phyloP scores from a whole-genome alignment of 495 filamentous ascomycete genomes.

The Endocarpon pusillum region DNA sequence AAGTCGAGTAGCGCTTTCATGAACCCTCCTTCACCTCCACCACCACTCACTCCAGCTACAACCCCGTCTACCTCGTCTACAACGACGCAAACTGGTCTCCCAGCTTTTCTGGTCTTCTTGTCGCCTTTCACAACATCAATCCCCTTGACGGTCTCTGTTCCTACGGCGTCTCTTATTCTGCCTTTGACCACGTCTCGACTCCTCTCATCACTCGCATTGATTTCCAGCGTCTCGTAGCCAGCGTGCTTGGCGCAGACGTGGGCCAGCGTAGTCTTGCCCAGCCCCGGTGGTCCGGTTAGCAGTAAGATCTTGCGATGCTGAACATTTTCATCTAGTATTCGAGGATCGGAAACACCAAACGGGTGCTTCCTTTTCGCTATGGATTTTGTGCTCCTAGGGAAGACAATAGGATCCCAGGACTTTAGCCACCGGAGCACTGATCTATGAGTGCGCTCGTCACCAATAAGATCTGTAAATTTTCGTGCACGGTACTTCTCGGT shows the following conservation, averaged over 20 bases:
- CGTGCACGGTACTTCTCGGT: conserved; percentile 83
- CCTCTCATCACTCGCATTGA: conserved; percentile 97
- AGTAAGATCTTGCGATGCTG: conserved; percentile 73
- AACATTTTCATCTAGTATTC: conserved; percentile 50
- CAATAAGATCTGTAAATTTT: conserved; percentile 82
- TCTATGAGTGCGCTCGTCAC: conserved; percentile 87
- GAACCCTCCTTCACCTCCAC: conserved; percentile 72
- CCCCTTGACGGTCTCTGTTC: conserved; percentile 80
- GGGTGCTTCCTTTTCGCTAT: conserved; percentile 25
- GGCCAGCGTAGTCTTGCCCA: conserved; percentile 91
- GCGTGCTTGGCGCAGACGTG: conserved; percentile 92
- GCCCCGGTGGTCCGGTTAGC: conserved; percentile 74
- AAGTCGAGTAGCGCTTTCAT: conserved; percentile 89
- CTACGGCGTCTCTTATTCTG: conserved; percentile 70
- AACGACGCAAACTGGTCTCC: conserved; percentile 77
- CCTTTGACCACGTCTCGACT: conserved; percentile 88
- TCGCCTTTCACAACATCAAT: conserved; percentile 46
- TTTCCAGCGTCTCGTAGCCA: conserved; percentile 87
- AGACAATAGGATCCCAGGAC: conserved; percentile 82
- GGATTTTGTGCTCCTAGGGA: conserved; percentile 47
- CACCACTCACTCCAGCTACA: conserved; percentile 53
- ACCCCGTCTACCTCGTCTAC: conserved; percentile 96
- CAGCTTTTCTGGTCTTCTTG: conserved; percentile 52
- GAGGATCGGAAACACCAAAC: conserved; percentile 19
- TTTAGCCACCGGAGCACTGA: conserved; percentile 88